Evolutionary conservation across 129 eudicot genomes (phyloP).

Genomic region (Pittosporum tobira): DNA sequence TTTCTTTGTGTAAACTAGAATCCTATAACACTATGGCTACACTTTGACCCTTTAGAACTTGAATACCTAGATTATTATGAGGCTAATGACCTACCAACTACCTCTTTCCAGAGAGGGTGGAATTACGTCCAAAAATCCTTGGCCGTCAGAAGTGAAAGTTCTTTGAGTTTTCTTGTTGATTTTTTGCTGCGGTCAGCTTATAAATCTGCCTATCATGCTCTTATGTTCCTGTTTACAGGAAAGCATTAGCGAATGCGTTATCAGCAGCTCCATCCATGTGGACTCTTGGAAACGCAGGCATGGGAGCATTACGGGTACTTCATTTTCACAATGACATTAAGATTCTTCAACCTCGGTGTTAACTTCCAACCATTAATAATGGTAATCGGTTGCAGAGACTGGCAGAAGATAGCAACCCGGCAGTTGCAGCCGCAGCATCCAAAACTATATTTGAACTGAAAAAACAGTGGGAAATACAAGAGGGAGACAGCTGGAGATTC

Average conservation of each 20-base stretch:
- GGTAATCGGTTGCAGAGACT: slow-evolving; percentile 56
- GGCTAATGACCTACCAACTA: too few species aligned
- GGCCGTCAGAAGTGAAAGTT: too few species aligned
- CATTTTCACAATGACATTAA: background rate
- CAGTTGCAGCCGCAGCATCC: slow-evolving; percentile 88
- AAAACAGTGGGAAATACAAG: slow-evolving; percentile 93
- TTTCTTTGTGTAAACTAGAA: too few species aligned
- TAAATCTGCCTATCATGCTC: too few species aligned
- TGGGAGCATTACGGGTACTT: slow-evolving; percentile 98
- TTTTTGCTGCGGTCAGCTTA: too few species aligned
- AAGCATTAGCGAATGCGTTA: slow-evolving; percentile 94
- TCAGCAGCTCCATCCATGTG: slow-evolving; percentile 97
- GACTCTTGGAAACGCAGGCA: slow-evolving; percentile 99
- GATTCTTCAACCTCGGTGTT: background rate
- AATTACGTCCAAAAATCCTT: background rate
- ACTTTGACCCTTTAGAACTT: too few species aligned
- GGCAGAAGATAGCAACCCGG: slow-evolving; percentile 85
- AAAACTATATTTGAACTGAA: slow-evolving; percentile 78
- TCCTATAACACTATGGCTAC: too few species aligned
- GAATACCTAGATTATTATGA: too few species aligned
- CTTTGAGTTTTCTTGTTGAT: too few species aligned
- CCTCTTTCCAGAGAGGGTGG: too few species aligned
- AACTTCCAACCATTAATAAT: background rate
- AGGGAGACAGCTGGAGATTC: slow-evolving; percentile 90
- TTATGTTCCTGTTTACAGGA: slow-evolving; percentile 38